Evolutionary conservation across 345 rosid species (phyloP), one percentile per base, ranked within the genome.

Genomic region (Gossypium longicalyx): DNA sequence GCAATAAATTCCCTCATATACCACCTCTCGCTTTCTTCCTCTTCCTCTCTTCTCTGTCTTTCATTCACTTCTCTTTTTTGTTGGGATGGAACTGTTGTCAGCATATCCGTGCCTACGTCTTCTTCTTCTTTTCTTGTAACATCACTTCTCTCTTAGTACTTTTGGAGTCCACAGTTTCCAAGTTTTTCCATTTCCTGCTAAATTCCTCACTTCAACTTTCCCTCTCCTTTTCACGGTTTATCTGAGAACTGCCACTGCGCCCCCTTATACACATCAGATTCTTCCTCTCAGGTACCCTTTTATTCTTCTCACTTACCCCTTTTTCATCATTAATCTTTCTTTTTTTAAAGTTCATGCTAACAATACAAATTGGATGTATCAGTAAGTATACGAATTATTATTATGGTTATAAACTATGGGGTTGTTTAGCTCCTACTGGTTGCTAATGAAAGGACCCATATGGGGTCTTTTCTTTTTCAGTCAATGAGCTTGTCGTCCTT

Each of bases 271-370:
- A 62, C 70, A 73, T 66, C 66, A 78, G 60, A 71, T 64, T 62
- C 79, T 80, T 63, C 34, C 67, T 82, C 60, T 77, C 78, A 82
- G 89, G 88, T 85, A 81, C 74, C 74, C 77, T 48, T 27, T 34
- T 20, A 0, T 60, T 41, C 59, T 34, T 56, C 23, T 54, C 41
- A 52, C 17, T 68, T 25, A 45, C 12, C 12, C 2, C 34, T 6
- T 61, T 49, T 27, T 2, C 44, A 2, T 65, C 4, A 12, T 12
- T 17, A 52, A 5, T 13, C 5, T 19, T 54, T 23, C 16, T 58
- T 29, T 29, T 29, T 29, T 4, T 29, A 29, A 58, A 23, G 71
- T 44, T 67, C 20, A 48, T 15, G 12, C 27, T 47, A 23, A 7
- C 9, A 45, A 67, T 22, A 7, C 16, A 67, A 67, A 13, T 47